Percentiles rank a stretch among this genome's conserved stretches.
These are phyloP conservation scores for Davidsoniella virescens DNA, from an alignment of 2,329 filamentous ascomycete species.

Conservation along the genomic window DNA sequence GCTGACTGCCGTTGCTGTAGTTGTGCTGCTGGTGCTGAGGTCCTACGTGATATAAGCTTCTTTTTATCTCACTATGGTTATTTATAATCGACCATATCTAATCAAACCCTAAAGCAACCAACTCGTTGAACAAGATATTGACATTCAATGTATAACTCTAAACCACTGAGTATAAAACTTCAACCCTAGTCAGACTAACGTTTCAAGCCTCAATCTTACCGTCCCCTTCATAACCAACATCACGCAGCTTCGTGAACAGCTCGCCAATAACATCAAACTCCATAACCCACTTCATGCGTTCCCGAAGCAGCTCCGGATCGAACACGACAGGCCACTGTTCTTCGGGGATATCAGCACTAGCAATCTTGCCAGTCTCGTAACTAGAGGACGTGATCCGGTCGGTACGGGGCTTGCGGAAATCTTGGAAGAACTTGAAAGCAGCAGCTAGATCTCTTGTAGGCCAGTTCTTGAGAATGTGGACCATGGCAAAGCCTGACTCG, in stretches of 20 bases:
- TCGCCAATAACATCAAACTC: slow-evolving; percentile 21
- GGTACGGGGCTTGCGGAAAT: slow-evolving; percentile 22
- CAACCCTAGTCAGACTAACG: background rate
- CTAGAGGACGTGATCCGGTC: slow-evolving; percentile 21
- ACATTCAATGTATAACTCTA: too few species aligned
- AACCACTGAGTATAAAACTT: too few species aligned
- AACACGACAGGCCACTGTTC: slow-evolving; percentile 18
- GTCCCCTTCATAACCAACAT: background rate
- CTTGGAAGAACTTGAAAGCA: slow-evolving; percentile 22
- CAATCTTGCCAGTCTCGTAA: slow-evolving; percentile 22
- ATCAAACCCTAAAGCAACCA: too few species aligned
- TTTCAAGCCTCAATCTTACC: background rate
- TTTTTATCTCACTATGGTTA: too few species aligned
- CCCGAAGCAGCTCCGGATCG: slow-evolving; percentile 17
- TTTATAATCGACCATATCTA: too few species aligned
- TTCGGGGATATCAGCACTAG: slow-evolving; percentile 20
- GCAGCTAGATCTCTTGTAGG: slow-evolving; percentile 16
- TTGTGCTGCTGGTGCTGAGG: background rate
- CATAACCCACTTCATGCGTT: slow-evolving; percentile 23
- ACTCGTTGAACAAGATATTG: too few species aligned
- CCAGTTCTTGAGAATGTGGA: slow-evolving; percentile 20
- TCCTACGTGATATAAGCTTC: background rate
- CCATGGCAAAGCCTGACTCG: slow-evolving; percentile 20
- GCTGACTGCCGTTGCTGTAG: background rate
- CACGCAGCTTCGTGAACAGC: slow-evolving; percentile 11